Conservation (phyloP, 2,329 filamentous ascomycete species). For the Pseudocercospora fijiensis region DNA sequence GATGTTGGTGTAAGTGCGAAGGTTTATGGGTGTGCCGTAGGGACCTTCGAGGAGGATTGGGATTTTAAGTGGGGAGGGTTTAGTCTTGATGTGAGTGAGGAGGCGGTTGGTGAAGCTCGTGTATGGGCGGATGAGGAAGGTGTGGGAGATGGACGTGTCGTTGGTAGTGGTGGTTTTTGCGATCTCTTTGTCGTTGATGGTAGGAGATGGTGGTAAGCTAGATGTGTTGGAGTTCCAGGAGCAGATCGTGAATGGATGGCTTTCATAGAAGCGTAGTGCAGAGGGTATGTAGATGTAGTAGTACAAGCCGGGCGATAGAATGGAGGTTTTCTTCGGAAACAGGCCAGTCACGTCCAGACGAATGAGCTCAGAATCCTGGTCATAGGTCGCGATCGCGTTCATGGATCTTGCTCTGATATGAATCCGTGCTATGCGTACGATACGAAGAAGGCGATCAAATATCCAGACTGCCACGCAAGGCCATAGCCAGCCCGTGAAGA, state of each 20-base stretch:
- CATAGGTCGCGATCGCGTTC: conserved; percentile 45
- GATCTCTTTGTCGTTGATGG: conserved; percentile 1
- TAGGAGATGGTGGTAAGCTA: conserved; percentile 6
- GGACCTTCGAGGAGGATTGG: conserved; percentile 52
- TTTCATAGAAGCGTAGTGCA: conserved; percentile 49
- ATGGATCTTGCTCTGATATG: conserved; percentile 28
- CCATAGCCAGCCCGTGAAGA: conserved; percentile 46
- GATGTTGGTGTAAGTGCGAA: conserved; percentile 44
- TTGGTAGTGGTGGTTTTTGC: background rate
- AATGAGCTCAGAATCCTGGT: conserved; percentile 48
- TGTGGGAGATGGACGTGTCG: conserved; percentile 29
- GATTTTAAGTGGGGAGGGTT: conserved; percentile 32
- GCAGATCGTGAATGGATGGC: conserved; percentile 53
- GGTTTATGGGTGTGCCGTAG: conserved; percentile 46
- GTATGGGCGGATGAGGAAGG: conserved; percentile 54
- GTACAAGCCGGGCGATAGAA: conserved; percentile 48
- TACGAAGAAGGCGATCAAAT: conserved; percentile 50
- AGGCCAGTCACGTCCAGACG: conserved; percentile 46
- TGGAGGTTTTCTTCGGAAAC: conserved; percentile 31
- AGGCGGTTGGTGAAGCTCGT: conserved; percentile 53
- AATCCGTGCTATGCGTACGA: conserved; percentile 45
- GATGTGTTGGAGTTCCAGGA: conserved; percentile 19
- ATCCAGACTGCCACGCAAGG: conserved; percentile 52
- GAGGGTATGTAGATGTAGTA: conserved; percentile 53
- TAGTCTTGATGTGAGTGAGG: conserved; percentile 28